Evolutionary conservation across 441 rosid genomes (phyloP).

Genomic region (Populus hybrid): DNA sequence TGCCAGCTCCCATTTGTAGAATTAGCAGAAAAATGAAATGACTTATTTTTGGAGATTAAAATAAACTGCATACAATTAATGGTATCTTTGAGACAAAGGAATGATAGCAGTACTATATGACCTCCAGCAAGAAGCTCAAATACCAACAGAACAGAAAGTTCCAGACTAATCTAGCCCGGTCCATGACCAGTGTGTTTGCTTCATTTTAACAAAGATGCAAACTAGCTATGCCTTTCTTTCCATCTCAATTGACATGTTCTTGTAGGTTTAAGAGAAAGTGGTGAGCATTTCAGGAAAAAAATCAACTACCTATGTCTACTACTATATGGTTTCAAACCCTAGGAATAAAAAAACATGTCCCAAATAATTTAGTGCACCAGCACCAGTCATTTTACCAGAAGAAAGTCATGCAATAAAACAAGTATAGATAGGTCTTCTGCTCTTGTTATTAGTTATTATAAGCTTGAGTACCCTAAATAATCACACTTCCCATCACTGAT

Average conservation of each 20-base stretch:
- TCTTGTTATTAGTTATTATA: background rate
- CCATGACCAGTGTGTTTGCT: background rate
- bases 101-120: background rate
- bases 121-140: background rate
- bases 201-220: background rate
- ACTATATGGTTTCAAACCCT: background rate
- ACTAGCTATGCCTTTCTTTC: background rate
- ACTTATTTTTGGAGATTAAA: background rate
- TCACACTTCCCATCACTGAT: no score
- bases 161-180: background rate
- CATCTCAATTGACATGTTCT: background rate
- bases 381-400: background rate
- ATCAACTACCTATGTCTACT: background rate
- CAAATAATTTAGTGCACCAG: background rate
- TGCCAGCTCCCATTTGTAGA: background rate
- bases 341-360: no score
- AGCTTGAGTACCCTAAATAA: no score
- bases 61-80: background rate
- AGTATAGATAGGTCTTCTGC: background rate
- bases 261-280: background rate
- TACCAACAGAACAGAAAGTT: background rate
- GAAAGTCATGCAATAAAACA: background rate
- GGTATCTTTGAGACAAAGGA: background rate
- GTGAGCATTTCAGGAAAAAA: background rate
- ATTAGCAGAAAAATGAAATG: background rate